phyloP scores from a whole-genome alignment of 2,329 filamentous ascomycete genomes.

The Elsinoe batatas region DNA sequence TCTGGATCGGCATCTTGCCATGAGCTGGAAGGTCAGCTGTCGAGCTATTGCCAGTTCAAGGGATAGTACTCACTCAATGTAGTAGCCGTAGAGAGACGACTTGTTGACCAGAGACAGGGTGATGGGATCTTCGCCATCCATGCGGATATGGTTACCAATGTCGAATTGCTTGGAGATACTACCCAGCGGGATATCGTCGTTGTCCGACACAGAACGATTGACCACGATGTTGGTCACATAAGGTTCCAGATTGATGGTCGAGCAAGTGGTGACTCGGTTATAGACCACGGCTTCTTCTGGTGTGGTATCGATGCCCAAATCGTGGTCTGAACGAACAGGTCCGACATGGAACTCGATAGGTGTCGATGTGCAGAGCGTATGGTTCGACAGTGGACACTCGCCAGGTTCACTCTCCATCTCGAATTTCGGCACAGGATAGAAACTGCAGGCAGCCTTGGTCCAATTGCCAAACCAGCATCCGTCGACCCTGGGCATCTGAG shows the following conservation, averaged over 20 bases:
- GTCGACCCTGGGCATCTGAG: conserved; percentile 2
- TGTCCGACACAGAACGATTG: neutral
- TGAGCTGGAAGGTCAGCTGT: neutral
- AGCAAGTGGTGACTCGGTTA: neutral
- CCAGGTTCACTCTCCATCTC: neutral
- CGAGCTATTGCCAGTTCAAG: too few species aligned
- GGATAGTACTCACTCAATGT: conserved; percentile 1
- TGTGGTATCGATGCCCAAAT: conserved; percentile 6
- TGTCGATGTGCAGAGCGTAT: neutral
- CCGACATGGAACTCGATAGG: conserved; percentile 4
- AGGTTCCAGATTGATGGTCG: neutral
- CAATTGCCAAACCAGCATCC: conserved; percentile 3
- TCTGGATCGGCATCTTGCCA: conserved; percentile 9
- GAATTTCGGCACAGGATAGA: conserved; percentile 6
- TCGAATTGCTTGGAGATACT: neutral
- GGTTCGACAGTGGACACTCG: neutral
- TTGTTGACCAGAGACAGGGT: conserved; percentile 1
- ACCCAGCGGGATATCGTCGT: neutral
- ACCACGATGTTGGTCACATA: neutral
- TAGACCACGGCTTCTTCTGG: conserved; percentile 4
- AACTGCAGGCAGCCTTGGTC: conserved; percentile 4
- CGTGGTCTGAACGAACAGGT: conserved; percentile 7
- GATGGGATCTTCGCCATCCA: neutral
- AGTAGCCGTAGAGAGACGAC: conserved; percentile 9
- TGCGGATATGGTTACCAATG: neutral